phyloP scores from a whole-genome alignment of 177 flowering plant genomes.

The Telopea speciosissima region DNA sequence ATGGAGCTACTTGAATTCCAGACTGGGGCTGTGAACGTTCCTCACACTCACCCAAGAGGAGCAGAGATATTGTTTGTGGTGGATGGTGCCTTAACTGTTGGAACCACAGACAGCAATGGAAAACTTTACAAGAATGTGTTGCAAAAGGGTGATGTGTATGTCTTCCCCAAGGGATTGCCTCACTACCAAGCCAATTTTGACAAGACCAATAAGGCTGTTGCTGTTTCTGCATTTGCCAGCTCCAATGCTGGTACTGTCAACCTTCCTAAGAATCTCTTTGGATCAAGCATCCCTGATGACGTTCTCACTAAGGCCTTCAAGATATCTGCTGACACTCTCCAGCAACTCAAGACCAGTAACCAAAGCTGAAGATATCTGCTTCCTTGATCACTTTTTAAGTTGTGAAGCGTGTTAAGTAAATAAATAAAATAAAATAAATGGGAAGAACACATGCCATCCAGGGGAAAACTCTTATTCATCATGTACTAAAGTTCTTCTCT shows the following conservation, averaged over 20 bases:
- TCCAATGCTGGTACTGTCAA: slow-evolving; percentile 12
- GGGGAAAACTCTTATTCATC: slow-evolving; percentile 2
- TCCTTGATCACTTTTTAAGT: background rate
- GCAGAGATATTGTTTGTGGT: slow-evolving; percentile 7
- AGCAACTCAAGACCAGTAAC: slow-evolving; percentile 1
- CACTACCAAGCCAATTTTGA: slow-evolving; percentile 21
- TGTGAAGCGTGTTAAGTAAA: background rate
- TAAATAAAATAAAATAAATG: background rate
- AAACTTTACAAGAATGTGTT: slow-evolving; percentile 14
- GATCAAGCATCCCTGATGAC: slow-evolving; percentile 10
- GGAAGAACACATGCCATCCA: background rate
- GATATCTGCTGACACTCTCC: slow-evolving; percentile 7
- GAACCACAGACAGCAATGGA: slow-evolving; percentile 8
- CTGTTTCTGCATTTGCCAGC: slow-evolving; percentile 15
- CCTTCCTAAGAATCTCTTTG: slow-evolving; percentile 11
- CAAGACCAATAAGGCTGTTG: slow-evolving; percentile 16
- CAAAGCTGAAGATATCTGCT: background rate
- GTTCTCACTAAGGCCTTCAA: slow-evolving; percentile 19
- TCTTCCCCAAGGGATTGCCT: slow-evolving; percentile 18
- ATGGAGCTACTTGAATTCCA: slow-evolving; percentile 10
- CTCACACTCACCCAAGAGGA: slow-evolving; percentile 14
- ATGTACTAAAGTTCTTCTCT: background rate
- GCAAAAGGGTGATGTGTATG: slow-evolving; percentile 16
- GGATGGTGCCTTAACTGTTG: slow-evolving; percentile 9
- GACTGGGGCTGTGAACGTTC: slow-evolving; percentile 8